Conservation (phyloP, 2,329 filamentous ascomycete genomes). For the Colletotrichum chrysophilum region DNA sequence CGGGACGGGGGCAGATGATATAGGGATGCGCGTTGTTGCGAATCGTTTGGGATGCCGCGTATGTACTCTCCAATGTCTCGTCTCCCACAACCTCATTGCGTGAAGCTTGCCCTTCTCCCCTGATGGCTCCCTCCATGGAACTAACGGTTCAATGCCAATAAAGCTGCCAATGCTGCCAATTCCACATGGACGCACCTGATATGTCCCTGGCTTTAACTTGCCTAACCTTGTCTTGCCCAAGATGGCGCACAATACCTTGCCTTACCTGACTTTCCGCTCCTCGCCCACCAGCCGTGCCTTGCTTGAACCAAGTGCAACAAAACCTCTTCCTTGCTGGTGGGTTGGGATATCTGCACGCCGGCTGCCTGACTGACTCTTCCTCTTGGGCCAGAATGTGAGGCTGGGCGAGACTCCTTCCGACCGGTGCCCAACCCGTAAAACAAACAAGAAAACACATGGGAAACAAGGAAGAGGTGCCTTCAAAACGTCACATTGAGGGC, state of each 20-base stretch:
- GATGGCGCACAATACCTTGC: background rate
- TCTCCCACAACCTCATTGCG: background rate
- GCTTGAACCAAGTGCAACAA: background rate
- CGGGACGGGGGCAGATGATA: background rate
- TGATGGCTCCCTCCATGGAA: background rate
- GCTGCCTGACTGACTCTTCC: background rate
- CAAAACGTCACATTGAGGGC: background rate
- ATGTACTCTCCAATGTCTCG: background rate
- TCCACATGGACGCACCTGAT: background rate
- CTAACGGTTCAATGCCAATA: background rate
- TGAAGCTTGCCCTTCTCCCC: background rate
- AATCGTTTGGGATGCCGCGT: background rate
- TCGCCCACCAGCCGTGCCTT: background rate
- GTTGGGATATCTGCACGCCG: background rate
- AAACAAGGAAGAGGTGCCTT: background rate
- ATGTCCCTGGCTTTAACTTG: background rate
- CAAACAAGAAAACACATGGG: background rate
- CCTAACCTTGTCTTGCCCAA: background rate
- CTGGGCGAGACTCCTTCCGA: background rate
- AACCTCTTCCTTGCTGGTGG: background rate
- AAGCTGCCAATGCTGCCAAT: background rate
- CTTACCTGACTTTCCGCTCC: background rate
- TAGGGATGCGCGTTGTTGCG: background rate
- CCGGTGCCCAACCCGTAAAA: background rate
- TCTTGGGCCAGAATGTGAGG: background rate